Evolutionary conservation across 257 asterid genomes (phyloP), one percentile per base, ranked within the genome.

Genomic region (Solanum etuberosum): DNA sequence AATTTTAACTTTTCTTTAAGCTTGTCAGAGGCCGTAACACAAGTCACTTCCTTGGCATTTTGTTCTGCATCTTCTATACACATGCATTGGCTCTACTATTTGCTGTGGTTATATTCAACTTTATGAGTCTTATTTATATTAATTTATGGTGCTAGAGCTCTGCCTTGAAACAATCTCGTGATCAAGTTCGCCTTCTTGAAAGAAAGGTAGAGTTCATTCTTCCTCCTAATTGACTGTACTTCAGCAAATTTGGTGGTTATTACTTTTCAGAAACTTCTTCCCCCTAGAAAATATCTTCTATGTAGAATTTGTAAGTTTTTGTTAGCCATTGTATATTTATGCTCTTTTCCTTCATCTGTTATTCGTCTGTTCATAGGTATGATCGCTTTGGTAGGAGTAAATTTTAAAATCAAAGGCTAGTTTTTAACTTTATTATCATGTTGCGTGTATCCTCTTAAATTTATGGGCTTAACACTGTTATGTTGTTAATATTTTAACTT

Each of bases 161-260:
- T 86, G 88, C 88, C 85, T 89, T 97, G 94, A 94, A 93, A 90
- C 93, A 93, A 83, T 92, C 98, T 74, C 98, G 99, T 86, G 92
- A 92, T 81, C 95, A 89, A 90, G 98, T 95, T 76, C 94, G 92
- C 71, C 88, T 86, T 83, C 91, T 97, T 74, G 99, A 96, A 92
- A 96, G 93, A 91, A 97, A 93, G 99, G 99, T 97, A 88, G 65
- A 63, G 29, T 57, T 35, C 32, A 35, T 88, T 37, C 48, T 27
- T 35, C 83, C 86, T 83, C 70, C 54, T 23, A 29, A 48, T 80
- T 29, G 67, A 3, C 84, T 46, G 20, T 80, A 5, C 84, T 29
- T 76, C 21, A 73, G 27, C 37, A 57, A 81, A 21, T 63, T 70
- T 25, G 40, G 43, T 32, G 73, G 63, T 42, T 54, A 21, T 72